Evolutionary conservation across 2,329 filamentous ascomycete genomes (phyloP).

Genomic region (Alternaria arbusti): DNA sequence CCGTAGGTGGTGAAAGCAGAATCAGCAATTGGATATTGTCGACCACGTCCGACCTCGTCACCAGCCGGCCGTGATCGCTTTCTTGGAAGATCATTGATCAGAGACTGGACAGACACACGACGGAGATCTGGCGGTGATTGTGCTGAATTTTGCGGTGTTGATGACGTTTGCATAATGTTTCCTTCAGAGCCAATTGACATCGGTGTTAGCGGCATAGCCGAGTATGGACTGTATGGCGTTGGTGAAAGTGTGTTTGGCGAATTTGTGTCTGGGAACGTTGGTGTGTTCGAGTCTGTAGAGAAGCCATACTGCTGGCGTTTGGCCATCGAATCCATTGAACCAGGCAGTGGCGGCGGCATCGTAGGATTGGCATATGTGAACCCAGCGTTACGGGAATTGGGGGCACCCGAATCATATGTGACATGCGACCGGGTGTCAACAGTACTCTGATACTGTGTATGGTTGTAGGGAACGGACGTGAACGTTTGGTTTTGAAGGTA

Average conservation of each 20-base stretch:
- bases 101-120: conserved; percentile 68
- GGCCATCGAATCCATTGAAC: conserved; percentile 19
- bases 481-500: conserved; percentile 16
- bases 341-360: conserved; percentile 37
- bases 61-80: conserved; percentile 18
- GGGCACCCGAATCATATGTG: conserved; percentile 20
- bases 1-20: conserved; percentile 64
- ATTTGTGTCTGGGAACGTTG: conserved; percentile 37
- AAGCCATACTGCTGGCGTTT: conserved; percentile 35
- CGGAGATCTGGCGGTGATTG: conserved; percentile 54
- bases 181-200: conserved; percentile 48
- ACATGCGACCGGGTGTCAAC: conserved; percentile 35
- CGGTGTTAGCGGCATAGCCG: conserved; percentile 54
- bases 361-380: conserved; percentile 24
- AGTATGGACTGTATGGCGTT: conserved; percentile 52
- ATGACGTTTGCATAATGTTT: conserved; percentile 19
- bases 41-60: conserved; percentile 53
- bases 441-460: conserved; percentile 25
- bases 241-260: conserved; percentile 49
- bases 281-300: conserved; percentile 33
- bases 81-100: conserved; percentile 53
- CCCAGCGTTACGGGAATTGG: conserved; percentile 19
- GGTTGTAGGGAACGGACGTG: conserved; percentile 15
- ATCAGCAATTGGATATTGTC: conserved; percentile 41
- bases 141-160: conserved; percentile 26